Base-by-base conservation (phyloP, 495 filamentous ascomycete genomes). In the Penicillium malachiteum region DNA sequence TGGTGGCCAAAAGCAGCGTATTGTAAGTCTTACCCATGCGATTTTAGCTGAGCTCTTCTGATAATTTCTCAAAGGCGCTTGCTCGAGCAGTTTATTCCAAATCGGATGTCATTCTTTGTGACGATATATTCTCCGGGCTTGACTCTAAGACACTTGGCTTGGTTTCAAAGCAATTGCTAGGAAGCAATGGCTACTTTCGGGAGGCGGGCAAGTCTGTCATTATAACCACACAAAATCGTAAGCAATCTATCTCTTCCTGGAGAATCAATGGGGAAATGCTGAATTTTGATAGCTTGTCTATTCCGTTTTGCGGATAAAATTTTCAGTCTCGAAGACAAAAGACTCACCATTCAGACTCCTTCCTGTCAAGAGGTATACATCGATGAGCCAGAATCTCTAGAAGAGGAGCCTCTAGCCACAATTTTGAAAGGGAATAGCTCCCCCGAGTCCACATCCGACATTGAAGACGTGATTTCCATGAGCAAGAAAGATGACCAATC, bases 1-100 rank as follows among this genome's bases (percentile, higher is more conserved):
- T 16, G 44, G 44, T 4, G 44, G 44, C 2, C 44, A 47, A 47
- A 47, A 47, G n/a, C 44, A 47, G 26, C 21, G 44, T n/a, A 21
- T 43, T 7, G 40, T 43, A 43, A 8, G 40, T 21, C 6, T 13
- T 18, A 6, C 13, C 35, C 6, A 1, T n/a, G n/a, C n/a, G n/a
- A 1, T 38, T 18, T 12, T 43, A 0, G 11, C 3, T 18, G 38
- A 16, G 11, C 10, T 14, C 3, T 14, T 12, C 11, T 41, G 38
- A 41, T 43, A 18, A 18, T 21, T 7, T 9, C 5, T 9, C 1
- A 0, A 3, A 43, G 40, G 40, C 40, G 0, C 40, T 43, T 18
- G 44, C 44, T 0, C 44, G 44, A n/a, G 44, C 44, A 6, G 14
- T 47, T 3, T 47, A 47, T 16, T 47, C 44, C 26, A 47, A 47